phyloP scores from a whole-genome alignment of 2,329 filamentous ascomycete genomes.

The Harringtonia lauricola region DNA sequence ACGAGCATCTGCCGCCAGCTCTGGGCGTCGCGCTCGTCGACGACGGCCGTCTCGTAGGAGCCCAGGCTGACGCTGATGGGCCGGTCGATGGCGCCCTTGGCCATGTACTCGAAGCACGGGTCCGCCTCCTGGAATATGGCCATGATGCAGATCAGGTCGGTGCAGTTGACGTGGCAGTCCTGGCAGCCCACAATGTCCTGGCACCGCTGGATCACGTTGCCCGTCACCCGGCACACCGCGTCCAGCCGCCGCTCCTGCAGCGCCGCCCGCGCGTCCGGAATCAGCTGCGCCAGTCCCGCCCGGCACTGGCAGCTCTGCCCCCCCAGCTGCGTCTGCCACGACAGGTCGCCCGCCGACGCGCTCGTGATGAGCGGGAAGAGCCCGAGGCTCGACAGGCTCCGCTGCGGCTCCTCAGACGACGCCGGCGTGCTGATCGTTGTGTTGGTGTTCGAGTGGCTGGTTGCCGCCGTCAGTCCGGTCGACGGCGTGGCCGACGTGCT shows the following conservation, averaged over 20 bases:
- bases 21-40: neutral
- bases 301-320: neutral
- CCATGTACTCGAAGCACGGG: neutral
- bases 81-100: too few species aligned
- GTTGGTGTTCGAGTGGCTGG: too few species aligned
- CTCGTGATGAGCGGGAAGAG: neutral
- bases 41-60: neutral
- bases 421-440: neutral
- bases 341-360: neutral
- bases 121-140: neutral
- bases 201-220: neutral
- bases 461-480: too few species aligned
- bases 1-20: neutral
- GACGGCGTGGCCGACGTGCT: neutral
- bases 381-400: neutral
- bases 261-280: neutral
- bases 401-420: neutral
- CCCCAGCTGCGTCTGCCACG: too few species aligned
- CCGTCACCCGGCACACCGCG: neutral
- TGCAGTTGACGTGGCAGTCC: neutral
- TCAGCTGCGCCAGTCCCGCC: neutral
- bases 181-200: neutral
- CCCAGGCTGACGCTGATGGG: neutral
- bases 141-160: conserved; percentile 1
- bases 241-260: neutral